Evolutionary conservation across 2,329 filamentous ascomycete genomes (phyloP).

Genomic region (Ophioceras dolichostomum): DNA sequence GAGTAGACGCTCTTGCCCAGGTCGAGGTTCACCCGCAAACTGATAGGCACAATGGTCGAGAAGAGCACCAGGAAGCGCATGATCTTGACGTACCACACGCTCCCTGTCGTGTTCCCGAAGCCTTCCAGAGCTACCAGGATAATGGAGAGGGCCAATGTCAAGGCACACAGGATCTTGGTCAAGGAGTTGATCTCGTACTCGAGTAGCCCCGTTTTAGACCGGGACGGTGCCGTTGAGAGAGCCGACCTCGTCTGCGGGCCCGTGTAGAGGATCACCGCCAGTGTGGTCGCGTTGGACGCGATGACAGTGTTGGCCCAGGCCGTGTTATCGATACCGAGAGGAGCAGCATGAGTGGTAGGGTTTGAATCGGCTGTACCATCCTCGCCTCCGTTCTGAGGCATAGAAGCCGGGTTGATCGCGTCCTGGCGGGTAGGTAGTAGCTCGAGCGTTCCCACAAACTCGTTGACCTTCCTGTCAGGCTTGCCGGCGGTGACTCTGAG

Average conservation of each 20-base stretch:
- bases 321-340: conserved; percentile 89
- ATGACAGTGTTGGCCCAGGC: conserved; percentile 98
- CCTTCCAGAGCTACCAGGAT: conserved; percentile 80
- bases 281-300: conserved; percentile 77
- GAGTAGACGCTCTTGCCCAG: conserved; percentile 96
- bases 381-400: conserved; percentile 1
- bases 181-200: conserved; percentile 96
- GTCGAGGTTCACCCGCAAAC: conserved; percentile 88
- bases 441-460: conserved; percentile 84
- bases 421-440: conserved; percentile 44
- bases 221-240: conserved; percentile 79
- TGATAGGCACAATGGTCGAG: conserved; percentile 98
- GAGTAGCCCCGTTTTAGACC: conserved; percentile 86
- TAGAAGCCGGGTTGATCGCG: conserved; percentile 20
- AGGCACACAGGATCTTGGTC: conserved; percentile 86
- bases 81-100: conserved; percentile 88
- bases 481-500: conserved; percentile 71
- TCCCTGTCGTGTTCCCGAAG: conserved; percentile 54
- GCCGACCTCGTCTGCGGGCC: conserved; percentile 89
- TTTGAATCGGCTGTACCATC: conserved; percentile 25
- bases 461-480: conserved; percentile 87
- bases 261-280: conserved; percentile 89
- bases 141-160: conserved; percentile 78
- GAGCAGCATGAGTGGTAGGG: conserved; percentile 43
- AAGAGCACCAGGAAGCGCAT: conserved; percentile 97